phyloP scores from a whole-genome alignment of 1,284 basidiomycete genomes.

The Coniophora puteana region DNA sequence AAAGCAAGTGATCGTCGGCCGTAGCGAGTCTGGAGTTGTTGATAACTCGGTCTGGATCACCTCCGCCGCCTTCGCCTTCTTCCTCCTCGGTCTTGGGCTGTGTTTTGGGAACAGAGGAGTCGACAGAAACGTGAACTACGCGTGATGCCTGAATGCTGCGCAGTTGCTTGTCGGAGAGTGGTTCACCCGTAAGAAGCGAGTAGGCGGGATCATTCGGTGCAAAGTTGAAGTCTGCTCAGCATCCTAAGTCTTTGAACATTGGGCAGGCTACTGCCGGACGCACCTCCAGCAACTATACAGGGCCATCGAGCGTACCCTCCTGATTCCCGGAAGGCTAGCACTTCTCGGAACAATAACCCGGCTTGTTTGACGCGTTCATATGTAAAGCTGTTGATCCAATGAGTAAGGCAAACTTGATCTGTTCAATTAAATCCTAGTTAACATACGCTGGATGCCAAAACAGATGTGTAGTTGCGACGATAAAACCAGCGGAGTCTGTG shows the following conservation, averaged over 20 bases:
- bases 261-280: slow-evolving; percentile 8
- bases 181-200: slow-evolving; percentile 67
- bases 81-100: slow-evolving; percentile 25
- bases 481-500: slow-evolving; percentile 43
- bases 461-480: slow-evolving; percentile 82
- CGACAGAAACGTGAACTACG: slow-evolving; percentile 81
- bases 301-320: slow-evolving; percentile 60
- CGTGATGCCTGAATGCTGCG: slow-evolving; percentile 59
- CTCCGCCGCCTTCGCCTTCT: slow-evolving; percentile 42
- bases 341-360: slow-evolving; percentile 66
- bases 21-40: slow-evolving; percentile 69
- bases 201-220: slow-evolving; percentile 85
- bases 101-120: slow-evolving; percentile 45
- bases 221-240: slow-evolving; percentile 86
- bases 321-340: slow-evolving; percentile 52
- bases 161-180: slow-evolving; percentile 51
- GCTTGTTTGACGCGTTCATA: slow-evolving; percentile 50
- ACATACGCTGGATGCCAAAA: slow-evolving; percentile 92
- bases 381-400: background rate
- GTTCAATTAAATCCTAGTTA: slow-evolving; percentile 30
- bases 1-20: slow-evolving; percentile 70
- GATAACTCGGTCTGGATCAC: slow-evolving; percentile 71
- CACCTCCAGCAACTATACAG: slow-evolving; percentile 82
- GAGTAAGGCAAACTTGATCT: slow-evolving; percentile 55
- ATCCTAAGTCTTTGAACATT: slow-evolving; percentile 5